These are phyloP conservation scores for Odonthalia washingtoniensis DNA, from an alignment of 31 red algal genomes.

Conservation along the genomic window DNA sequence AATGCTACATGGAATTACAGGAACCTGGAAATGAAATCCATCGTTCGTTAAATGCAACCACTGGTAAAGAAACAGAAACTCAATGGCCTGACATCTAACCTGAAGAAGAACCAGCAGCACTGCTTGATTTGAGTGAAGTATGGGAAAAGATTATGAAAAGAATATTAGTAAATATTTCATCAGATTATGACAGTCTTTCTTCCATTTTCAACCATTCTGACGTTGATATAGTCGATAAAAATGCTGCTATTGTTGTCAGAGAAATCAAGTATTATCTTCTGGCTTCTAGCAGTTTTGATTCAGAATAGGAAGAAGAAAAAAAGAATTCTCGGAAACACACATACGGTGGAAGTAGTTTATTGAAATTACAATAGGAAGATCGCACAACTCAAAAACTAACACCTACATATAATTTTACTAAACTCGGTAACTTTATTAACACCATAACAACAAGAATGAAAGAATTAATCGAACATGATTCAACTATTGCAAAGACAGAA, in stretches of 20 bases:
- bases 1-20: constrained; percentile 1
- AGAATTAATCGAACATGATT: constrained; percentile 28
- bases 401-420: constrained; percentile 44
- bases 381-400: constrained; percentile 49
- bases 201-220: too few relatives aligned
- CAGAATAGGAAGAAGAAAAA: too few relatives aligned
- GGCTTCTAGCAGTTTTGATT: constrained; percentile 29
- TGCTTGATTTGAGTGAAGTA: too few relatives aligned
- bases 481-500: constrained; percentile 39
- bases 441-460: constrained; percentile 7
- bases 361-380: constrained; percentile 76
- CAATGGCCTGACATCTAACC: constrained; percentile 43
- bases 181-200: too few relatives aligned
- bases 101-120: constrained; percentile 26
- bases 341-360: constrained; percentile 67
- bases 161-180: too few relatives aligned
- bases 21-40: not conserved
- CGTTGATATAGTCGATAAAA: not conserved
- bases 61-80: constrained; percentile 35
- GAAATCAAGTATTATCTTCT: constrained; percentile 61
- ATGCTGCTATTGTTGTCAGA: constrained; percentile 49
- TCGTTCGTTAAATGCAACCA: not conserved
- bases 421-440: constrained; percentile 56
- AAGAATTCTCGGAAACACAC: too few relatives aligned
- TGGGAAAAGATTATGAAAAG: too few relatives aligned